Conservation (phyloP, 2,329 filamentous ascomycete genomes). For the Neonectria faginata region DNA sequence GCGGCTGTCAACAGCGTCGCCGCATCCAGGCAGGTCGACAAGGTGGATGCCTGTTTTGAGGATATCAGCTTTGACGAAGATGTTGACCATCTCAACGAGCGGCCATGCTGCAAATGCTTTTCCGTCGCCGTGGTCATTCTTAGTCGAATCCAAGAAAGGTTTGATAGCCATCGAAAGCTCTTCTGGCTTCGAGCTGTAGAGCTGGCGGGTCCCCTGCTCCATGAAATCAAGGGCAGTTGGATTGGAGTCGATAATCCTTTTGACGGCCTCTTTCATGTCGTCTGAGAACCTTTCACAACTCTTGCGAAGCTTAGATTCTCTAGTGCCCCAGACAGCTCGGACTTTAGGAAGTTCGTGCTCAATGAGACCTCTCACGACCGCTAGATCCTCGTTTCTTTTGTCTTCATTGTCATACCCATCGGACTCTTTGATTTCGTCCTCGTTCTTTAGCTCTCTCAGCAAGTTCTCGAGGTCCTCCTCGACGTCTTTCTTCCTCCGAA, state of each 20-base stretch:
- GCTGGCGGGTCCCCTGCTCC: not conserved
- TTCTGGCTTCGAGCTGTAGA: conserved; percentile 17
- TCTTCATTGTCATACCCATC: conserved; percentile 30
- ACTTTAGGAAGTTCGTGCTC: conserved; percentile 39
- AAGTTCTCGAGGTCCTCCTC: conserved; percentile 30
- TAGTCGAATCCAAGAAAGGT: conserved; percentile 46
- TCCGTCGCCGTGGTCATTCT: not conserved
- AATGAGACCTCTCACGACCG: conserved; percentile 15
- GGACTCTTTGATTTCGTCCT: not conserved
- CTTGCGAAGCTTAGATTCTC: conserved; percentile 18
- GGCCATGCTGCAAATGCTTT: conserved; percentile 51
- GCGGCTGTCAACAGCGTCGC: conserved; percentile 52
- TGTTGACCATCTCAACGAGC: conserved; percentile 50
- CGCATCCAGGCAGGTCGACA: conserved; percentile 66
- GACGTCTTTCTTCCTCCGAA: conserved; percentile 32
- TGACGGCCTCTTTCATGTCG: no score
- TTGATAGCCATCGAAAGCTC: conserved; percentile 35
- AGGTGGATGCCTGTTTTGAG: conserved; percentile 62
- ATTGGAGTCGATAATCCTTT: conserved; percentile 23
- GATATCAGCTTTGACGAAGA: conserved; percentile 59
- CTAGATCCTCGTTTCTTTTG: conserved; percentile 3
- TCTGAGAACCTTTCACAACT: no score
- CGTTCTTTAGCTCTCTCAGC: conserved; percentile 28
- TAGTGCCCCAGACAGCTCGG: conserved; percentile 38
- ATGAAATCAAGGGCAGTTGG: conserved; percentile 19